Base-by-base conservation (phyloP, 2,329 filamentous ascomycete genomes). In the Calonectria naviculata region DNA sequence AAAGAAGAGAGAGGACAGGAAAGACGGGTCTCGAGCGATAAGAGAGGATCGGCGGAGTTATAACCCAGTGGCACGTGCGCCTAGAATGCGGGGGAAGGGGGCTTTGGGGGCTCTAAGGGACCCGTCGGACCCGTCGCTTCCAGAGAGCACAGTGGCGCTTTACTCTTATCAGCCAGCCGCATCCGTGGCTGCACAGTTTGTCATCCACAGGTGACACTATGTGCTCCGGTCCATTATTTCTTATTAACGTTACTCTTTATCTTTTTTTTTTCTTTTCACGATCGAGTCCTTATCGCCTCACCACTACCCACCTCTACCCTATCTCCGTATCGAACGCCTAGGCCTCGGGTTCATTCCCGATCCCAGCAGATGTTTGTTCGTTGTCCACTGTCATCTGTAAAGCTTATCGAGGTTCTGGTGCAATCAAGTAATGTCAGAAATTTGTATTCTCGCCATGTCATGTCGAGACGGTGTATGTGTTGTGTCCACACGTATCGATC, bases 31-130 rank as follows among this genome's bases (percentile, higher is more conserved):
- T 41, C 19, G 6, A n/a, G 38, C 56, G 68, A 67, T 66, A 70
- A 66, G 63, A 70, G 62, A 52, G 44, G 67, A 60, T 68, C 60
- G 12, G 47, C 67, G 41, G 49, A 52, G 52, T 68, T 58, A 61
- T 54, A 66, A 42, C 15, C 44, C 56, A 46, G 31, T 70, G 68
- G 68, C 68, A 70, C 68, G 68, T 70, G 68, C 67, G 41, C 29
- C 56, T 28, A 70, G 46, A 70, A 66, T 70, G 67, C 67, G 67
- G 67, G 67, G 67, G 67, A 58, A 58, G 61, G 54, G 28, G 31
- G 21, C 38, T 61, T 38, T 13, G 47, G 26, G 26, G 42, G 12
- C 42, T 52, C 26, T 28, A 1, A 28, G 47, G 47, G 47, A n/a
- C 26, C 26, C 26, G 28, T 29, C 24, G 21, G 56, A n/a, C 17